Conservation (phyloP, 176 grass and related monocot species). For the bread wheat (Triticum aestivum) region IWGSC_CS_RefSeq_v2.1 NC_057807.1:411283100-411283599, state of each 20-base stretch:
- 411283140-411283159: constrained; percentile 45
- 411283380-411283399: constrained; percentile 10
- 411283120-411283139: constrained; percentile 38
- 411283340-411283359: constrained; percentile 26
- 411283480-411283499: constrained; percentile 37
- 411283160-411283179: constrained; percentile 44
- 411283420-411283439: constrained; percentile 40
- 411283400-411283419: constrained; percentile 29
- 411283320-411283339: constrained; percentile 45
- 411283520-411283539: constrained; percentile 30
- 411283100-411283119: constrained; percentile 56
- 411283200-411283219: constrained; percentile 40
- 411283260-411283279: constrained; percentile 40
- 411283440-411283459: constrained; percentile 44
- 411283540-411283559: constrained; percentile 45
- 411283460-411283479: constrained; percentile 60
- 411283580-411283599: constrained; percentile 52
- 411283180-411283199: constrained; percentile 47
- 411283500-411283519: constrained; percentile 46
- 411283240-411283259: constrained; percentile 46
- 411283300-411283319: constrained; percentile 48
- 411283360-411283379: constrained; percentile 40
- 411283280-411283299: constrained; percentile 51
- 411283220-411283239: constrained; percentile 41
- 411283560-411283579: constrained; percentile 59